Conservation (phyloP, 306 rosid genomes). For the Chamaecrista fasciculata region DNA sequence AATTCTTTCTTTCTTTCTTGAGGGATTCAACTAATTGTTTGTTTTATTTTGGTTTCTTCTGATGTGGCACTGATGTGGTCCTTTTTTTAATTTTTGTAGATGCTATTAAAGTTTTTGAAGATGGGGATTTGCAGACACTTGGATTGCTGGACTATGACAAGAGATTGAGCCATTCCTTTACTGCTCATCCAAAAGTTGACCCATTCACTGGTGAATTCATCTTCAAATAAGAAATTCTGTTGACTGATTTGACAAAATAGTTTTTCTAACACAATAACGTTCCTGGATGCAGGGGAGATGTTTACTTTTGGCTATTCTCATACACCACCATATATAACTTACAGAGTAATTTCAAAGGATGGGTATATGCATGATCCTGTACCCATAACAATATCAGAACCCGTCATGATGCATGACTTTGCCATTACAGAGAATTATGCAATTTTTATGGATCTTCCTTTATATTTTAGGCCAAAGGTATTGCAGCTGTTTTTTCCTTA, state of each 20-base stretch:
- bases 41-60: constrained; percentile 26
- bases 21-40: neutral
- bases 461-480: constrained; percentile 88
- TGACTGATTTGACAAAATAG: constrained; percentile 10
- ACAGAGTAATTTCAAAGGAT: constrained; percentile 88
- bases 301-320: constrained; percentile 91
- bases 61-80: constrained; percentile 26
- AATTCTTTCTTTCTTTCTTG: constrained; percentile 5
- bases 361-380: constrained; percentile 92
- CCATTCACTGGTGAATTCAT: constrained; percentile 73
- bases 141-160: constrained; percentile 93
- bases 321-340: constrained; percentile 81
- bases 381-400: constrained; percentile 80
- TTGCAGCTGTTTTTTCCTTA: constrained; percentile 13
- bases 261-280: constrained; percentile 24
- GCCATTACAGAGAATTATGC: constrained; percentile 91
- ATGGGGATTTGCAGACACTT: constrained; percentile 92
- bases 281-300: constrained; percentile 83
- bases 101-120: constrained; percentile 88
- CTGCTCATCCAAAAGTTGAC: constrained; percentile 99
- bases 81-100: constrained; percentile 49
- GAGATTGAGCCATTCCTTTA: constrained; percentile 83
- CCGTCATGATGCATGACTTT: constrained; percentile 96
- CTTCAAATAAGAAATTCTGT: constrained; percentile 23
- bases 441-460: constrained; percentile 89